These are phyloP conservation scores for Olyra latifolia DNA, from an alignment of 176 grass and related monocot species.

Conservation along the genomic window DNA sequence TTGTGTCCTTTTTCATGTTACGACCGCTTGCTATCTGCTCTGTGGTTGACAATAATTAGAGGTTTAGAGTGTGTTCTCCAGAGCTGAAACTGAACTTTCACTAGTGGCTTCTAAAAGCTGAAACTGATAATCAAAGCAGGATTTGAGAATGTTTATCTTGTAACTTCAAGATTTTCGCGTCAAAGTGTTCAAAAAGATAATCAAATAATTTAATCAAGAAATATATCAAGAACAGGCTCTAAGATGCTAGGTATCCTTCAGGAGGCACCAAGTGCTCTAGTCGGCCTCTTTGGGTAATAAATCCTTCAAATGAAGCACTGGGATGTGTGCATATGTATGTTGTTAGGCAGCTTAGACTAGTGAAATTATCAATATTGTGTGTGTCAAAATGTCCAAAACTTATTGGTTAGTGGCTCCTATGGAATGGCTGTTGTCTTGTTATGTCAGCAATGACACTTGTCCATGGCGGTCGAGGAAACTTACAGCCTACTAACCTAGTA, in stretches of 20 bases:
- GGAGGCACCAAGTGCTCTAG: background rate
- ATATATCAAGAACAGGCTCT: too few species aligned
- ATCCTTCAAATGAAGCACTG: background rate
- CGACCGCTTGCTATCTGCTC: background rate
- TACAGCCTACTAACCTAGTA: background rate
- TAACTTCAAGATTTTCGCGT: too few species aligned
- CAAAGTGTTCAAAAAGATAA: too few species aligned
- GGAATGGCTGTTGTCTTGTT: background rate
- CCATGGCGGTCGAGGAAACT: background rate
- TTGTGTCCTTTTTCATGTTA: background rate
- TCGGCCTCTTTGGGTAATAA: background rate
- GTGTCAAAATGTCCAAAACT: background rate
- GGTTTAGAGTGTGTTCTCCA: background rate
- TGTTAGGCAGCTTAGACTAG: background rate
- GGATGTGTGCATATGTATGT: background rate
- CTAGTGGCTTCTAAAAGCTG: too few species aligned
- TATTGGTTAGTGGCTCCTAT: background rate
- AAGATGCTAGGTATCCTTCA: background rate
- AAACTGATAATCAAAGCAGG: too few species aligned
- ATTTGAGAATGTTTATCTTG: too few species aligned
- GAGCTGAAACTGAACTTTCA: too few species aligned
- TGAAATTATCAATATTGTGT: background rate
- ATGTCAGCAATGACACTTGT: background rate
- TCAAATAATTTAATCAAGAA: too few species aligned
- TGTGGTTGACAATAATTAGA: background rate